phyloP scores from a whole-genome alignment of 2,329 filamentous ascomycete genomes.

The Penicillium aurantiogriseum region DNA sequence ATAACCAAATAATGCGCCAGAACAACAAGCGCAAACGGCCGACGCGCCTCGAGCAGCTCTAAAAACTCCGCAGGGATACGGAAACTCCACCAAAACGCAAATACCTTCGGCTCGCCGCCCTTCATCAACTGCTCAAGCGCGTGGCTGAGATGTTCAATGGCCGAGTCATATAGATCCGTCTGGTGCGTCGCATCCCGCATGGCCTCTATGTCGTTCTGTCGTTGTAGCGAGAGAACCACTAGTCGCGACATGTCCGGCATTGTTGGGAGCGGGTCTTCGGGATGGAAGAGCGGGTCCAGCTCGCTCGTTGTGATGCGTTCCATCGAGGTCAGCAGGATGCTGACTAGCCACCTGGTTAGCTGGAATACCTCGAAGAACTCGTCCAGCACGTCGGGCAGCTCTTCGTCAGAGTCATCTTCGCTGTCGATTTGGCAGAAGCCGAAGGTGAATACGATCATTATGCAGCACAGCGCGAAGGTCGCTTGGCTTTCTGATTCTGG shows the following conservation, averaged over 20 bases:
- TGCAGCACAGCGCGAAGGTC: conserved; percentile 34
- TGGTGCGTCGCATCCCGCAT: conserved; percentile 26
- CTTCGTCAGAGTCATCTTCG: conserved; percentile 7
- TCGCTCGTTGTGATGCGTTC: conserved; percentile 27
- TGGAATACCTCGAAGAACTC: conserved; percentile 33
- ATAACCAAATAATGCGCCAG: conserved; percentile 47
- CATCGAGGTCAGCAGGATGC: conserved; percentile 24
- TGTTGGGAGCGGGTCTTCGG: conserved; percentile 24
- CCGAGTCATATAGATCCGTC: conserved; percentile 25
- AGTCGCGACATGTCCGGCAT: conserved; percentile 38
- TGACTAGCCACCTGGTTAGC: conserved; percentile 32
- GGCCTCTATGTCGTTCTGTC: conserved; percentile 26
- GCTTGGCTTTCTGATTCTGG: conserved; percentile 35
- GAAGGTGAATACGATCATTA: conserved; percentile 38
- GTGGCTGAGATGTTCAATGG: conserved; percentile 29
- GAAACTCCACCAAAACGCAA: conserved; percentile 58
- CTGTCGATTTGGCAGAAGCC: conserved; percentile 27
- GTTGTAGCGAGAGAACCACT: conserved; percentile 28
- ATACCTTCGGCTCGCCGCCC: conserved; percentile 30
- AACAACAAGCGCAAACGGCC: conserved; percentile 44
- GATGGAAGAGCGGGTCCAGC: conserved; percentile 28
- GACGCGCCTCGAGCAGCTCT: conserved; percentile 41
- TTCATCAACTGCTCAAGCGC: conserved; percentile 31
- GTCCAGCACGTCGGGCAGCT: conserved; percentile 21
- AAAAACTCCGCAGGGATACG: conserved; percentile 61